Conservation (phyloP, 2,329 filamentous ascomycete species). For the Aspergillus aculeatinus region DNA sequence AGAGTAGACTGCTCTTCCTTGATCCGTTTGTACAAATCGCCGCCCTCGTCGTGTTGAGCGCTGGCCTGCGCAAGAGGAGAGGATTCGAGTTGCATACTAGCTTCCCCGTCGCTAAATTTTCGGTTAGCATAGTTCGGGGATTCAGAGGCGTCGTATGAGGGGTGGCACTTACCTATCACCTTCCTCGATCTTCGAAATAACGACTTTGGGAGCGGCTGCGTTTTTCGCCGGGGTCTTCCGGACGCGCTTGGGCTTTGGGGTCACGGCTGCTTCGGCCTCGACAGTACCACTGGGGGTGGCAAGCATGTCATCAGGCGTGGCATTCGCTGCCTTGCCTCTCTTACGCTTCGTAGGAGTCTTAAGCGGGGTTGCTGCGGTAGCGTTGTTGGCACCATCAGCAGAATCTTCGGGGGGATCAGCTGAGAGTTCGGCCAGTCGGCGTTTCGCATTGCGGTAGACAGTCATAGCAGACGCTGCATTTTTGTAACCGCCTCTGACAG, state of each 20-base stretch:
- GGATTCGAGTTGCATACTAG: background rate
- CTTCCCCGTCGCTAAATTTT: background rate
- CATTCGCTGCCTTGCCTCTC: constrained; percentile 13
- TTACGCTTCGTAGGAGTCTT: constrained; percentile 26
- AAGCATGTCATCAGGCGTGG: constrained; percentile 5
- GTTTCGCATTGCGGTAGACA: constrained; percentile 37
- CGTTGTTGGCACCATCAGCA: background rate
- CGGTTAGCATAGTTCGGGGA: background rate
- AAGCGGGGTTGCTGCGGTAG: constrained; percentile 14
- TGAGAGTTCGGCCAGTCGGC: constrained; percentile 32
- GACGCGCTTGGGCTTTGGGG: background rate
- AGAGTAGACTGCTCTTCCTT: background rate
- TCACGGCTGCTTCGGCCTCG: background rate
- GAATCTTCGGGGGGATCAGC: background rate
- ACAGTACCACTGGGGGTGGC: background rate
- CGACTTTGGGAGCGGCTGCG: background rate
- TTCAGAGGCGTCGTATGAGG: background rate
- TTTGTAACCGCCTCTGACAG: constrained; percentile 36
- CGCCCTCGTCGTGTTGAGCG: background rate
- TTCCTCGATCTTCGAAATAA: background rate
- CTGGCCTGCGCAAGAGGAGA: background rate
- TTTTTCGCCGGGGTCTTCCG: background rate
- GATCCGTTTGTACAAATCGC: background rate
- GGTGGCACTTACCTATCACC: background rate
- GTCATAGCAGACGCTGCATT: constrained; percentile 36